A percentile compares a stretch with the other conserved stretches of the same genome.
phyloP scores from a whole-genome alignment of 75 land plant species.

The Pinus tabuliformis region DNA sequence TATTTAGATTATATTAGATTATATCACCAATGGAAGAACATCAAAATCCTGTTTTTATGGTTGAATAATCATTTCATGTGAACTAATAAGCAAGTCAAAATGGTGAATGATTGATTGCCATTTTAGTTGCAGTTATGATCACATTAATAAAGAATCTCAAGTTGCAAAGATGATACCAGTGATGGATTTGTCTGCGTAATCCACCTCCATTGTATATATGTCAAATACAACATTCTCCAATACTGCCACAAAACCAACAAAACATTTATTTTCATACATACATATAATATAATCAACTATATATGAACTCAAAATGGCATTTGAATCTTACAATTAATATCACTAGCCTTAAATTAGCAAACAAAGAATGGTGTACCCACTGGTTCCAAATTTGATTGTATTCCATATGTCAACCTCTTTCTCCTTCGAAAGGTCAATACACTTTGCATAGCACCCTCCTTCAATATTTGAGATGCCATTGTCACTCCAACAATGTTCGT shows the following conservation, averaged over 20 bases:
- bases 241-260: constrained; percentile 19
- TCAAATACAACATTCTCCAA: constrained; percentile 50
- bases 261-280: not conserved
- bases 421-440: constrained; percentile 36
- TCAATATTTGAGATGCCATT: constrained; percentile 56
- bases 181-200: constrained; percentile 32
- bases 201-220: constrained; percentile 35
- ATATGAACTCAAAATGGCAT: not conserved
- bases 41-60: not conserved
- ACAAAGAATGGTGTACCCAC: constrained; percentile 5
- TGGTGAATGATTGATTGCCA: too few relatives aligned
- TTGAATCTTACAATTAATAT: not conserved
- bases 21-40: not conserved
- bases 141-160: not conserved
- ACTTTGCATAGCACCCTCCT: constrained; percentile 49
- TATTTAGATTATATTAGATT: not conserved
- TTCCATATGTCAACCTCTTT: constrained; percentile 50
- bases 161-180: constrained; percentile 20
- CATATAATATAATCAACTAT: not conserved
- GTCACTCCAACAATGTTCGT: constrained; percentile 51
- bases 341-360: not conserved
- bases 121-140: too few relatives aligned
- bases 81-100: not conserved
- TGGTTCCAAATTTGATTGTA: constrained; percentile 49
- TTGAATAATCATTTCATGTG: not conserved